A percentile compares a stretch with the other conserved stretches of the same genome.
These are phyloP conservation scores for Panicum virgatum DNA, from an alignment of 202 grass and related monocot species.

Conservation along the genomic window DNA sequence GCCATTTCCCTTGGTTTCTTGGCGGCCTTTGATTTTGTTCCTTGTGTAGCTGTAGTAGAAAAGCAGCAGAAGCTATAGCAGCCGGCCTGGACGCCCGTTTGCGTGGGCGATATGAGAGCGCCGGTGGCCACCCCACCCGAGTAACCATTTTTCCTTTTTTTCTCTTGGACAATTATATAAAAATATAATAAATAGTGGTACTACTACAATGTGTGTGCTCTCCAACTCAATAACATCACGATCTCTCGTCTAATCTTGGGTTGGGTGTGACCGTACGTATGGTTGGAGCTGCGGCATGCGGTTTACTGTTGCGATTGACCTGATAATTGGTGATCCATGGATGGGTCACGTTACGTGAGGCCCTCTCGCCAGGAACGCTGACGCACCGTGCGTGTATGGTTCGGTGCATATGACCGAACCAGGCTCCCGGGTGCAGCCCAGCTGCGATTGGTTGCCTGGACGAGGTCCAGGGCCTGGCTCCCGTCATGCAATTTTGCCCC, in stretches of 20 bases:
- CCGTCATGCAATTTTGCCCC: too few species aligned
- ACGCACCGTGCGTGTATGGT: background rate
- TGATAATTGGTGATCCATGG: background rate
- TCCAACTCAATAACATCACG: background rate
- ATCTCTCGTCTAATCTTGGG: background rate
- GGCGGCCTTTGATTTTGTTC: slow-evolving; percentile 37
- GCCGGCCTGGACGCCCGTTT: slow-evolving; percentile 51
- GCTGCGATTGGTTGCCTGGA: too few species aligned
- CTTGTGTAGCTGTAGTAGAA: slow-evolving; percentile 36
- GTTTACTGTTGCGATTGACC: background rate
- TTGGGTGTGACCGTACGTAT: background rate
- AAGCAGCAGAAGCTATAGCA: background rate
- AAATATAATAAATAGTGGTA: background rate
- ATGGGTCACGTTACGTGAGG: background rate
- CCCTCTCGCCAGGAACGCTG: background rate
- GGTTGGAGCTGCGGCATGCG: background rate
- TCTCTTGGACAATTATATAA: background rate
- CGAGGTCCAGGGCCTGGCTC: too few species aligned
- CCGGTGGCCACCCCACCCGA: slow-evolving; percentile 35
- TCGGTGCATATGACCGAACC: too few species aligned
- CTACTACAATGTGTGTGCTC: background rate
- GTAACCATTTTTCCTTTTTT: background rate
- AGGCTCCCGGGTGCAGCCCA: too few species aligned
- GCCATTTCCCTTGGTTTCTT: slow-evolving; percentile 3
- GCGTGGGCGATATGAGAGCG: slow-evolving; percentile 57